Evolutionary conservation across 2,329 filamentous ascomycete species (phyloP).

Genomic region (Curvularia eragrostidis): DNA sequence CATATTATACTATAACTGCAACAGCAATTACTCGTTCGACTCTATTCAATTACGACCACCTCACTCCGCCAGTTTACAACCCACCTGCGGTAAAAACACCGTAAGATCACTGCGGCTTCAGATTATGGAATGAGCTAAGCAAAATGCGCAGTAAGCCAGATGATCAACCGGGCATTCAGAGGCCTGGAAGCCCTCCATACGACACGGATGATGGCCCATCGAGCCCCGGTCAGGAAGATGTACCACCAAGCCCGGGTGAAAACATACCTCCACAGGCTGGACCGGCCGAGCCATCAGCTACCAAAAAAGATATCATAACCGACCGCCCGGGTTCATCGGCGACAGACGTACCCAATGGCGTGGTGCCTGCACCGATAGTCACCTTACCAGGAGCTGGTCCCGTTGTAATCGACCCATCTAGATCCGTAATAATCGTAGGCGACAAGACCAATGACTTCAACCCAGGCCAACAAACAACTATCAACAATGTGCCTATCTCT

Average conservation of each 20-base stretch:
- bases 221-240: neutral
- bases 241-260: too few species aligned
- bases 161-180: neutral
- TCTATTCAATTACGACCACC: neutral
- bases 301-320: neutral
- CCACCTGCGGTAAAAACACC: neutral
- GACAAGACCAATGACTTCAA: neutral
- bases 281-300: neutral
- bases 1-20: neutral
- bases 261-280: neutral
- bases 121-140: neutral
- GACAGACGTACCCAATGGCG: neutral
- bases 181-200: neutral
- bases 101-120: neutral
- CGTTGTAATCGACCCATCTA: neutral
- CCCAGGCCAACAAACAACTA: conserved; percentile 3
- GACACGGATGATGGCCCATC: neutral
- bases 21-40: neutral
- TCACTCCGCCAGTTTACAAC: neutral
- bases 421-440: neutral
- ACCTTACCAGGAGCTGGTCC: neutral
- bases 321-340: neutral
- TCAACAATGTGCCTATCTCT: neutral
- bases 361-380: neutral
- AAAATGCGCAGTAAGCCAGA: neutral